Evolutionary conservation across 1,284 basidiomycete genomes (phyloP), one percentile per base, ranked within the genome.

Genomic region (Apiotrichum domesticum): DNA sequence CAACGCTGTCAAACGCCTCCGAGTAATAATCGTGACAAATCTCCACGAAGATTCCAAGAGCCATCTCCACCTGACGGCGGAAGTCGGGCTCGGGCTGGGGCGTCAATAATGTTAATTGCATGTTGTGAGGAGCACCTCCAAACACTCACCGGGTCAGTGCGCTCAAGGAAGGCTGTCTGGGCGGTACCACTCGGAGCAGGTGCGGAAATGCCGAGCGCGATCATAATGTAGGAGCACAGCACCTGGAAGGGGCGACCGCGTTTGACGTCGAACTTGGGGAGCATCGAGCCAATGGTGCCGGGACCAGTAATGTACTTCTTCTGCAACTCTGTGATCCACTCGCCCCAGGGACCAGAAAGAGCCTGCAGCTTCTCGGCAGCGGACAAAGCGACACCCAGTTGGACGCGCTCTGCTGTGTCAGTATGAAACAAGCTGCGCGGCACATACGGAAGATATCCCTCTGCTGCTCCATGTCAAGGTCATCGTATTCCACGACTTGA

Each of bases 391-490:
- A 75, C 63, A 60, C 74, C 74, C 46, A 76, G 58, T 52, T 76
- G 74, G 4, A 76, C 74, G 11, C 74, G 70, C 60, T 76, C 74
- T 74, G 56, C 3, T 29, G 6, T 4, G 41, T 42, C 41, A 42
- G 41, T 9, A 13, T 35, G 51, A 58, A 47, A 65, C 15, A 14
- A 37, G 35, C 2, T 15, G 7, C 34, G 13, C 1, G 2, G 45
- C 5, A 66, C 72, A 66, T 56, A 75, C 74, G 74, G 66, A 76
- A 76, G 55, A 76, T 70, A 51, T 76, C 74, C 43, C 74, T 59
- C 60, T 75, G 71, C 40, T 66, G 56, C 14, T 64, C 57, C 54
- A 70, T 64, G 6, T 62, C 43, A 34, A 74, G 57, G 40, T 63
- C 56, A 5, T 66, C 56, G 51, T 71, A 73, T 55, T 71, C 67